phyloP scores from a whole-genome alignment of 148 eudicot species.

The Nyssa sinensis region DNA sequence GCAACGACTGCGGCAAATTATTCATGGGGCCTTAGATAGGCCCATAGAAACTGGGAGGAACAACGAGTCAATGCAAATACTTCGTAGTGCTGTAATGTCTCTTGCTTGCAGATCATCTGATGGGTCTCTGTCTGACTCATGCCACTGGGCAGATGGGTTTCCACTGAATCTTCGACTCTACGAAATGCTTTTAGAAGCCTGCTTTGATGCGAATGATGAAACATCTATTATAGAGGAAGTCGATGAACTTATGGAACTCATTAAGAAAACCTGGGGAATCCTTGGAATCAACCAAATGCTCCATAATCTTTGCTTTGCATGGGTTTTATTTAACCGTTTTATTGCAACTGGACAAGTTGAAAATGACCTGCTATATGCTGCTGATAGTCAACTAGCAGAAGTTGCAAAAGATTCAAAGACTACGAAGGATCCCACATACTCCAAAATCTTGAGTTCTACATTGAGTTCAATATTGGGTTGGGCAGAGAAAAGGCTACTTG shows the following conservation, averaged over 20 bases:
- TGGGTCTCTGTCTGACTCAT: conserved; percentile 62
- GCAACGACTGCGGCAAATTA: conserved; percentile 66
- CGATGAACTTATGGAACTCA: conserved; percentile 91
- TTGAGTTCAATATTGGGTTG: conserved; percentile 92
- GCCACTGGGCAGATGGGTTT: conserved; percentile 96
- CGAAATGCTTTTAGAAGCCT: conserved; percentile 78
- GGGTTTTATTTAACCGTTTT: conserved; percentile 90
- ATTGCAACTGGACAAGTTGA: conserved; percentile 91
- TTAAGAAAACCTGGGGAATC: conserved; percentile 89
- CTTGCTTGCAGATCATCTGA: conserved; percentile 79
- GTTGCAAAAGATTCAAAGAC: conserved; percentile 94
- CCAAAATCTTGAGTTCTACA: conserved; percentile 77
- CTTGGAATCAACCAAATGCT: conserved; percentile 86
- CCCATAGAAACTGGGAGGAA: conserved; percentile 92
- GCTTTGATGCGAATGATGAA: conserved; percentile 79
- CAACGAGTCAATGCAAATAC: conserved; percentile 84
- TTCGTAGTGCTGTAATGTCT: conserved; percentile 77
- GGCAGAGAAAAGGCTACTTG: conserved; percentile 95
- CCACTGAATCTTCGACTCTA: conserved; percentile 90
- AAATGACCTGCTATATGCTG: conserved; percentile 77
- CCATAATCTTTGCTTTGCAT: conserved; percentile 87
- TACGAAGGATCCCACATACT: conserved; percentile 74
- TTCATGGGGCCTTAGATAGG: conserved; percentile 74
- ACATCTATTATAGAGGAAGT: conserved; percentile 76
- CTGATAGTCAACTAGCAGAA: conserved; percentile 84